phyloP scores from a whole-genome alignment of 768 basidiomycete genomes.

The Amanita polypyramis region DNA sequence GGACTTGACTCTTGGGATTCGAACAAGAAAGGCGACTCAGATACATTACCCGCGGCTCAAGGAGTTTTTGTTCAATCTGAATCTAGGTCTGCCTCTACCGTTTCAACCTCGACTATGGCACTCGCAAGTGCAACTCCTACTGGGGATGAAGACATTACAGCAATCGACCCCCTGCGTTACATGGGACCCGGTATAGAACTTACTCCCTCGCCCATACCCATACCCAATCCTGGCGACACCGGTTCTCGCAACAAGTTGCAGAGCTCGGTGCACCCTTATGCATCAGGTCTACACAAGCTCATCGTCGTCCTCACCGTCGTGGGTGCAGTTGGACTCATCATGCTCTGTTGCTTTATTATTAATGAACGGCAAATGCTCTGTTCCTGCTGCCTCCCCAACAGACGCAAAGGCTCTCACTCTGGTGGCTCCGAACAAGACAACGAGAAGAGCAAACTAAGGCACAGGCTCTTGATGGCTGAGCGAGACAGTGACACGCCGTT shows the following conservation, averaged over 20 bases:
- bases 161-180: not conserved
- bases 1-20: not conserved
- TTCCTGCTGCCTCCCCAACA: not conserved
- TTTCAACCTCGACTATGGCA: not conserved
- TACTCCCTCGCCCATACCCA: not conserved
- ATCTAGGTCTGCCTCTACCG: not conserved
- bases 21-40: not conserved
- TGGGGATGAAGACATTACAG: not conserved
- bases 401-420: not conserved
- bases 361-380: constrained; percentile 2
- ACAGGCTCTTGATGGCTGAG: constrained; percentile 1
- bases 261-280: not conserved
- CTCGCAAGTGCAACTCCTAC: not conserved
- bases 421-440: not conserved
- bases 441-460: not conserved
- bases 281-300: constrained; percentile 4
- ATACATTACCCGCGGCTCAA: not conserved
- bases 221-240: not conserved
- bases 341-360: constrained; percentile 2
- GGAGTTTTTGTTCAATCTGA: not conserved
- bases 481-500: not conserved
- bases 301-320: constrained; percentile 4
- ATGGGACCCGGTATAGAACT: constrained; percentile 4
- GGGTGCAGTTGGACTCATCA: not conserved
- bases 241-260: not conserved